Percentiles rank a stretch among this genome's conserved stretches.
Conservation (phyloP, 371 early-diverging fungal species). For the Apophysomyces ossiformis region DNA sequence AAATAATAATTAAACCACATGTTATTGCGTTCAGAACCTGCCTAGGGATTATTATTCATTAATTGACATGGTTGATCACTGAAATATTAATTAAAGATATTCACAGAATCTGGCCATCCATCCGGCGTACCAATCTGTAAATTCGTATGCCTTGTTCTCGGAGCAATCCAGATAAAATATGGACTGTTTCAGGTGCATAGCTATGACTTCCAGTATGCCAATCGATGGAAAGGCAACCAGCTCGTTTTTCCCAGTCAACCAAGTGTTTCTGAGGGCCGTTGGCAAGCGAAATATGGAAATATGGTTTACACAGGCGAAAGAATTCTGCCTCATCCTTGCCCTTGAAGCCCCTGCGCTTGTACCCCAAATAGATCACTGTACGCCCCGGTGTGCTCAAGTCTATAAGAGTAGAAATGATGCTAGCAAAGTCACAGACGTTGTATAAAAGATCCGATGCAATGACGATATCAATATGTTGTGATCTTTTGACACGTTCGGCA, state of each 20-base stretch:
- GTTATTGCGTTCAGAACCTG: no score
- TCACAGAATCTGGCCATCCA: no score
- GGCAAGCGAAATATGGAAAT: conserved; percentile 22
- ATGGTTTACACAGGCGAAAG: conserved; percentile 33
- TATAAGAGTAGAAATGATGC: conserved; percentile 47
- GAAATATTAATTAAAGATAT: no score
- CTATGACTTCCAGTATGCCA: not conserved
- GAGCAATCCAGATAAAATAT: not conserved
- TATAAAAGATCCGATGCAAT: conserved; percentile 66
- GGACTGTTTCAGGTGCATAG: not conserved
- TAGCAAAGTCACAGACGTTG: conserved; percentile 40
- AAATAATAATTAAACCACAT: no score
- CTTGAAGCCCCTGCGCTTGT: conserved; percentile 56
- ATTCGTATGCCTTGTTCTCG: conserved; percentile 1
- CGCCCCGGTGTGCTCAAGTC: conserved; percentile 36
- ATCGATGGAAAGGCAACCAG: not conserved
- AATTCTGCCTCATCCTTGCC: conserved; percentile 46
- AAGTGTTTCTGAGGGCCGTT: not conserved
- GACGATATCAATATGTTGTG: conserved; percentile 40
- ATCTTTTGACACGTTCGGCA: conserved; percentile 13
- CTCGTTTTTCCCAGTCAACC: conserved; percentile 12
- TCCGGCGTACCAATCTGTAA: not conserved
- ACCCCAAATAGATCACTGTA: conserved; percentile 56
- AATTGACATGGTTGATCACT: no score
- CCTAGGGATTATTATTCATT: no score